phyloP scores from a whole-genome alignment of 73 alveolate species.

The Symbiodinium pilosum region DNA sequence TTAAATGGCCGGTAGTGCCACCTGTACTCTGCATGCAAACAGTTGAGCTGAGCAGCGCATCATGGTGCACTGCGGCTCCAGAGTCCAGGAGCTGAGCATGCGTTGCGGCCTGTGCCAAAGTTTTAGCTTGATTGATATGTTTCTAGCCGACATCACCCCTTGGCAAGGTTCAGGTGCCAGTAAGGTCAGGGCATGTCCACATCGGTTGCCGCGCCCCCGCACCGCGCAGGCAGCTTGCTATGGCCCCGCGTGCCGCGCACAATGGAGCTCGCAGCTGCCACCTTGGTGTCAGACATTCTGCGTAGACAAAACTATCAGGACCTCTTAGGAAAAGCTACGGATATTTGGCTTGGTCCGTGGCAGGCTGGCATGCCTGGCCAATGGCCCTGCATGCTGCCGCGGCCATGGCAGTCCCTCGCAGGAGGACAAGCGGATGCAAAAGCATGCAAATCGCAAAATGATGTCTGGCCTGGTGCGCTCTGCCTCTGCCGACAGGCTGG shows the following conservation, averaged over 20 bases:
- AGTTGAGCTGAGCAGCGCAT: not conserved
- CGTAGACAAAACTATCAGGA: no score
- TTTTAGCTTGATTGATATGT: no score
- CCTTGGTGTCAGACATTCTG: not conserved
- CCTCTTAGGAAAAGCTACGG: no score
- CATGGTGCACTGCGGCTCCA: not conserved
- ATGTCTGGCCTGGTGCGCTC: no score
- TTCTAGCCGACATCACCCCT: no score
- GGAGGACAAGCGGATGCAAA: no score
- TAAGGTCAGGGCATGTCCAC: not conserved
- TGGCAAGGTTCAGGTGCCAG: no score
- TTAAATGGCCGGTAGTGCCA: no score
- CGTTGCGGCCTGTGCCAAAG: not conserved
- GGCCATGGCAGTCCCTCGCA: not conserved
- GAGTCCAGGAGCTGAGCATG: not conserved
- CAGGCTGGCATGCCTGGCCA: slow-evolving; percentile 39
- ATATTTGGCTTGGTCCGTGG: not conserved
- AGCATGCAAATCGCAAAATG: no score
- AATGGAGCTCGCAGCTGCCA: not conserved
- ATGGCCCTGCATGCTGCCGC: slow-evolving; percentile 33
- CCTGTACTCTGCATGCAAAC: not conserved
- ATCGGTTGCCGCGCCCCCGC: not conserved
- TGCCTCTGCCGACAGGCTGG: no score
- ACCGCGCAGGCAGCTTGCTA: not conserved
- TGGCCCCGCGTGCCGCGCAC: not conserved